Evolutionary conservation across 2,329 filamentous ascomycete species (phyloP), one percentile per base, ranked within the genome.

Genomic region (Pyrenochaeta sp.): DNA sequence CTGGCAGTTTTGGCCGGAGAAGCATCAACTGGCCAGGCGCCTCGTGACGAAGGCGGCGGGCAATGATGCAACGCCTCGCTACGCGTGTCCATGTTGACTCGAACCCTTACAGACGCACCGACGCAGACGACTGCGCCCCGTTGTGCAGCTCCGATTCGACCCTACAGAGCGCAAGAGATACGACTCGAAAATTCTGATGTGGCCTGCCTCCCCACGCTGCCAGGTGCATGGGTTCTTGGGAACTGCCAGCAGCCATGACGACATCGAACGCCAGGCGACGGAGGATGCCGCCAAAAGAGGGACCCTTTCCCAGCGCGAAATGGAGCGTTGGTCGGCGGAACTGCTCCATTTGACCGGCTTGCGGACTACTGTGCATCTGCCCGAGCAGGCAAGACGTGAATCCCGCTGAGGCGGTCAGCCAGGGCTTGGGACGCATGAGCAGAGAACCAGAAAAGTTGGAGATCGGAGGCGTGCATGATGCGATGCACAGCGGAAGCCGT

Each of bases 41-140:
- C 53, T 41, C 35, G 51, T 48, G 35, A 52, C 48, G 41, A 42
- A 41, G 19, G 41, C 35, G 36, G 53, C 49, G 41, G 44, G 15
- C 21, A 9, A 41, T 51, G 48, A 55, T 51, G 55, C 42, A 47
- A 47, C 32, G 44, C 41, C 51, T 51, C 41, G 54, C 51, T 55
- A 48, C 44, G 30, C 44, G 38, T 31, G 38, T 44, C 34, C 24
- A 45, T 31, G 41, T 43, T 32, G 26, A 38, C 35, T 29, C 37
- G 38, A 36, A 47, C 34, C 36, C 29, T 34, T 11, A 27, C 47
- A 34, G 29, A 35, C 29, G 41, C 41, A 45, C 44, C 38, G 26
- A 49, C 34, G 40, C 15, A 42, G 22, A 36, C 31, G 36, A 37
- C 44, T 45, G 52, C 46, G 52, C 52, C 48, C 52, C 44, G 44